These are phyloP conservation scores for Picea abies DNA, from an alignment of 83 land plant species.

Conservation along the genomic window DNA sequence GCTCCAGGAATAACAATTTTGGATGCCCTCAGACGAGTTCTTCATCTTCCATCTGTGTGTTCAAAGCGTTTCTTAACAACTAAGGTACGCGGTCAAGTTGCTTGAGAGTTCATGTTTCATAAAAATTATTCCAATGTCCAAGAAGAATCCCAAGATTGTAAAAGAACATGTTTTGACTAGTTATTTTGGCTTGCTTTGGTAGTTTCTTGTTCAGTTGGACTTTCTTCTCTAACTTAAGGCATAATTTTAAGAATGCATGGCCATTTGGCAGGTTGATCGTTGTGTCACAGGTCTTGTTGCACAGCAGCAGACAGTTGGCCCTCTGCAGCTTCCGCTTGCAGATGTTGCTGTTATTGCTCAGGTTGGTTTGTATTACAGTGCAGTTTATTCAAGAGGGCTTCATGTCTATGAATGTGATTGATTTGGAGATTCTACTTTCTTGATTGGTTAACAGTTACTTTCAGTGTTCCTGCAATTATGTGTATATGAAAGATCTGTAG, in stretches of 20 bases:
- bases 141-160: not conserved
- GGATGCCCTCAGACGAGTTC: slow-evolving; percentile 78
- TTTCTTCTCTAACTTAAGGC: not conserved
- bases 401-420: too few species aligned
- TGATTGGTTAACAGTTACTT: too few species aligned
- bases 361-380: slow-evolving; percentile 19
- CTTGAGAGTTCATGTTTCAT: not conserved
- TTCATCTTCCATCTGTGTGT: slow-evolving; percentile 85
- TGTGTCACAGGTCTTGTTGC: slow-evolving; percentile 97
- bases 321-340: slow-evolving; percentile 87
- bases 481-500: not conserved
- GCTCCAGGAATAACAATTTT: slow-evolving; percentile 69
- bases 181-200: not conserved
- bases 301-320: slow-evolving; percentile 95
- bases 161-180: not conserved
- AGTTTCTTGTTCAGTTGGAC: not conserved
- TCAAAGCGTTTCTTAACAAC: slow-evolving; percentile 94
- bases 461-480: not conserved
- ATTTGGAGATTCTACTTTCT: too few species aligned
- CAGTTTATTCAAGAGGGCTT: too few species aligned
- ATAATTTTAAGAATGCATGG: not conserved
- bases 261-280: slow-evolving; percentile 66
- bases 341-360: slow-evolving; percentile 96
- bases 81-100: slow-evolving; percentile 29
- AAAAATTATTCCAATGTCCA: not conserved